Evolutionary conservation across 345 rosid species (phyloP).

Genomic region (Eucalyptus pumila): DNA sequence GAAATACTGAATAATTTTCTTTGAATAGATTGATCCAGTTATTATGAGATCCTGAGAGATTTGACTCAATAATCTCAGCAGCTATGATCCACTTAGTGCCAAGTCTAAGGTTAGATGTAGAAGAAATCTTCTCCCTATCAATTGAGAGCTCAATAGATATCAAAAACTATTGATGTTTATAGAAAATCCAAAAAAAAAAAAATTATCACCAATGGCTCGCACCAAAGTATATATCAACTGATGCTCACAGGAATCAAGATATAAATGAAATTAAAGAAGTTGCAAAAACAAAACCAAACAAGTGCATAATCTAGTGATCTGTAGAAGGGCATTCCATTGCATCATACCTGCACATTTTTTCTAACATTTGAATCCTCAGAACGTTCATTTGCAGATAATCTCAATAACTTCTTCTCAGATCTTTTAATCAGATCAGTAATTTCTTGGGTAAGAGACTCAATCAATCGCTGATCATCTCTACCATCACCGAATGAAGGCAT

Average conservation of each 20-base stretch:
- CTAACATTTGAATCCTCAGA: slow-evolving; percentile 92
- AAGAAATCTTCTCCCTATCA: not conserved
- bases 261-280: not conserved
- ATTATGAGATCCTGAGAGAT: not conserved
- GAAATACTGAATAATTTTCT: not conserved
- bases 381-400: slow-evolving; percentile 60
- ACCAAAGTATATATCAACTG: not conserved
- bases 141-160: not conserved
- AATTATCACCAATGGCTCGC: not conserved
- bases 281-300: not conserved
- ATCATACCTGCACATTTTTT: slow-evolving; percentile 85
- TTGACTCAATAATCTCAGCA: not conserved
- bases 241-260: not conserved
- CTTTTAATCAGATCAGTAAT: slow-evolving; percentile 60
- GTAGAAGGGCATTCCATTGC: not conserved
- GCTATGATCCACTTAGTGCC: not conserved
- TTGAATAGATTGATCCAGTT: not conserved
- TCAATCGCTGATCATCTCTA: slow-evolving; percentile 81
- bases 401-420: slow-evolving; percentile 75
- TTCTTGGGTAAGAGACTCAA: slow-evolving; percentile 84
- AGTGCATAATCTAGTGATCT: not conserved
- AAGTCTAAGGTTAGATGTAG: not conserved
- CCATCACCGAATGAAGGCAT: slow-evolving; percentile 99
- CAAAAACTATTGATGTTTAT: not conserved
- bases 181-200: not conserved